A percentile compares a stretch with the other conserved stretches of the same genome.
These are phyloP conservation scores for Nicotiana undulata DNA, from an alignment of 257 asterid species.

Conservation along the genomic window DNA sequence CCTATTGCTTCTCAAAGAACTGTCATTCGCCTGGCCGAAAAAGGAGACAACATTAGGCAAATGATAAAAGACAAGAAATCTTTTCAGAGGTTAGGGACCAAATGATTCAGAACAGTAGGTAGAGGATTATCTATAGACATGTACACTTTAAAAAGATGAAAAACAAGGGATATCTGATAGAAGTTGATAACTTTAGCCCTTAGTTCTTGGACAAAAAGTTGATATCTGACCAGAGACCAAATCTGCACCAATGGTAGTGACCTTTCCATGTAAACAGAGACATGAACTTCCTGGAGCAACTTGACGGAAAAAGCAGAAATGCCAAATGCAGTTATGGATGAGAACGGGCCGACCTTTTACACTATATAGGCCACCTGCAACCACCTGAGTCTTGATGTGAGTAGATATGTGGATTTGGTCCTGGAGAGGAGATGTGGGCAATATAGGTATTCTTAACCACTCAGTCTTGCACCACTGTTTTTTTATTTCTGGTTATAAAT, in stretches of 20 bases:
- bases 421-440: neutral
- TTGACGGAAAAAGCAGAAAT: neutral
- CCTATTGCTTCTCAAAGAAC: slow-evolving; percentile 37
- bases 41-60: neutral
- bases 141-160: neutral
- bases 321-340: neutral
- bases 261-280: neutral
- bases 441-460: neutral
- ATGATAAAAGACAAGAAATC: neutral
- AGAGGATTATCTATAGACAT: neutral
- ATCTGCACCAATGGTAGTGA: neutral
- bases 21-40: slow-evolving; percentile 36
- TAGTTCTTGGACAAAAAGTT: neutral
- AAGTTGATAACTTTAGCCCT: neutral
- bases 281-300: neutral
- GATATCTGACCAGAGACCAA: neutral
- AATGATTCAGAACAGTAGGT: neutral
- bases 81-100: neutral
- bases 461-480: neutral
- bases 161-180: neutral
- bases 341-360: neutral
- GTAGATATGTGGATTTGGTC: neutral
- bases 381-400: neutral
- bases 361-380: neutral
- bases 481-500: neutral